Conservation (phyloP, 1,139 yeast genomes). For the Pichia sp. region DNA sequence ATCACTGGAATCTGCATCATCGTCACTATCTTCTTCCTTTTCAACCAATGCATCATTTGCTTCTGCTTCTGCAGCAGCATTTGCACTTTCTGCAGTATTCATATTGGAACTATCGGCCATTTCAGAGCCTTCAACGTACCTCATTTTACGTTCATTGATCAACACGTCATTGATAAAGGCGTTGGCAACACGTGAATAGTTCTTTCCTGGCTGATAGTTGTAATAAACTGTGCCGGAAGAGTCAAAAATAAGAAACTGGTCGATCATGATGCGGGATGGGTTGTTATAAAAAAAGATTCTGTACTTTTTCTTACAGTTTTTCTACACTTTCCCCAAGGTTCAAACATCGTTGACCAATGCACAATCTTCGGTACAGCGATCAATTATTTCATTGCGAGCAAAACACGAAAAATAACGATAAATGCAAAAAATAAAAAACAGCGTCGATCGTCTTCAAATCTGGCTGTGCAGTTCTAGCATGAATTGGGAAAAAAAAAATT, state of each 20-base stretch:
- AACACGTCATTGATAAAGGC: slow-evolving; percentile 45
- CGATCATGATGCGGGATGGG: slow-evolving; percentile 38
- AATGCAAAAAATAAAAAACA: too few species aligned
- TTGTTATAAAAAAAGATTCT: not conserved
- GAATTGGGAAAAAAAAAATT: too few species aligned
- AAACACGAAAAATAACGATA: too few species aligned
- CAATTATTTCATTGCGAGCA: too few species aligned
- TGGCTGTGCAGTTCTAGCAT: too few species aligned
- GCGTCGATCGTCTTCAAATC: not conserved
- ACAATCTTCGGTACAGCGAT: too few species aligned
- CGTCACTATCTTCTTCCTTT: not conserved
- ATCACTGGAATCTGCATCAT: slow-evolving; percentile 2
- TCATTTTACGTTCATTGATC: slow-evolving; percentile 38
- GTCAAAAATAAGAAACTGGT: slow-evolving; percentile 49
- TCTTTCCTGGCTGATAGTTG: slow-evolving; percentile 39
- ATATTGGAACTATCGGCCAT: slow-evolving; percentile 1
- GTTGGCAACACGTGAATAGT: slow-evolving; percentile 42
- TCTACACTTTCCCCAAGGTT: too few species aligned
- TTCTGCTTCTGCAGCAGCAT: slow-evolving; percentile 16
- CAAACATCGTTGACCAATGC: too few species aligned
- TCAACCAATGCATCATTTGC: slow-evolving; percentile 6
- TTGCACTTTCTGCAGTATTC: slow-evolving; percentile 13
- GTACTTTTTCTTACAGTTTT: not conserved
- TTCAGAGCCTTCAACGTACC: slow-evolving; percentile 25
- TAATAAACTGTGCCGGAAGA: slow-evolving; percentile 55